Conservation (phyloP, 306 rosid species). For the Aeschynomene evenia region DNA sequence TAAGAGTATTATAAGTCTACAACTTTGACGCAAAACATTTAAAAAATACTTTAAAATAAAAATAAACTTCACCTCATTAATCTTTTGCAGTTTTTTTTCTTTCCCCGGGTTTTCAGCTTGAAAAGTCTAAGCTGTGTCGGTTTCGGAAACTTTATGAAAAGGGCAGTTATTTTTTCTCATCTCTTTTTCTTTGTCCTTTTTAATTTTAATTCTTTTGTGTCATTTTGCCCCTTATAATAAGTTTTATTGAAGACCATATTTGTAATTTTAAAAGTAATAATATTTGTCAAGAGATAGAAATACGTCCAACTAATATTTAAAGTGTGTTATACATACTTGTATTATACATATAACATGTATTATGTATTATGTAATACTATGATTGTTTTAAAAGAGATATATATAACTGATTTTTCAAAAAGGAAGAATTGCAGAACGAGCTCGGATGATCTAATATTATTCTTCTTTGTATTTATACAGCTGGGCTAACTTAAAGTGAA, state of each 20-base stretch:
- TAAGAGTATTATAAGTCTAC: not conserved
- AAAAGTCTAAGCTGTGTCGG: not conserved
- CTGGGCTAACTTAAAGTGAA: constrained; percentile 33
- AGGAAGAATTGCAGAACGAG: constrained; percentile 25
- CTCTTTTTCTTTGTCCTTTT: no score
- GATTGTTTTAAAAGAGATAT: not conserved
- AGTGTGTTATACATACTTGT: no score
- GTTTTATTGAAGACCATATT: constrained; percentile 19
- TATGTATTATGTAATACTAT: no score
- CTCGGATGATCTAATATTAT: not conserved
- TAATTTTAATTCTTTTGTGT: not conserved
- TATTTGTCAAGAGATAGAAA: no score
- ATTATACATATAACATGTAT: no score
- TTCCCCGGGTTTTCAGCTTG: not conserved
- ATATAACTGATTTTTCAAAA: constrained; percentile 27
- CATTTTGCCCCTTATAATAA: not conserved
- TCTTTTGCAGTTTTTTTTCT: not conserved
- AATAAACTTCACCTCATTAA: not conserved
- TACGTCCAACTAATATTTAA: no score
- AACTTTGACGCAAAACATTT: not conserved
- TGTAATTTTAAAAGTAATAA: constrained; percentile 36
- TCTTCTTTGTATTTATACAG: constrained; percentile 35
- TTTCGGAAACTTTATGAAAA: not conserved
- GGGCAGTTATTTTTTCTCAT: not conserved
- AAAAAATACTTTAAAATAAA: not conserved